Base-by-base conservation (phyloP, 1,139 yeast genomes). In the Geotrichum aggregatum region DNA sequence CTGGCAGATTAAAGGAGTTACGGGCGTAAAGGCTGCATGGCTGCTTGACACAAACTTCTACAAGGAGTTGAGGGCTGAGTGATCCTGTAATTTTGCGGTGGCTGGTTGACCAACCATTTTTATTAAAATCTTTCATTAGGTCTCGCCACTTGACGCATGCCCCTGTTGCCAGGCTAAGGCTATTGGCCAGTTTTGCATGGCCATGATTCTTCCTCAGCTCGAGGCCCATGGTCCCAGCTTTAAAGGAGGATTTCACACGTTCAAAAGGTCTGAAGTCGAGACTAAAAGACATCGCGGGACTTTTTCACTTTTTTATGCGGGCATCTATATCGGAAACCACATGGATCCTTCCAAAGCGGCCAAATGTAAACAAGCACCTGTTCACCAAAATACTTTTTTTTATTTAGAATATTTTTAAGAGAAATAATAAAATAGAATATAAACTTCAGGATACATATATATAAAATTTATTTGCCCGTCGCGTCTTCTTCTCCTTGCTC, bases 11-110 rank as follows among this genome's bases (percentile, higher is more conserved):
- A 50, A 47, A 28, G 54, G 57, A 18, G 36, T 54, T 3, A 46
- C 50, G 2, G 48, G 40, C 2, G 57, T 54, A 8, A 43, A 51
- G 31, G 45, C 50, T 21, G 44, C 45, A 21, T 54, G 54, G 57
- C 36, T 54, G 26, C 16, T 44, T 22, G 50, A 45, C 6, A 39
- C 55, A 1, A 47, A 39, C n/a, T 54, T 28, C 33, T 54, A 54
- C 31, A 52, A 52, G 24, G 55, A 52, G 30, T 13, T 46, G 24
- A 42, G 36, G 36, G 33, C 31, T 11, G 13, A 7, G 34, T 18
- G 36, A 16, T 7, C 5, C 4, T 8, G 18, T 5, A 34, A 11
- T n/a, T n/a, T 22, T 6, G n/a, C 36, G n/a, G 43, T 45, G 49
- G 49, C 49, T 35, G 49, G 49, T 35, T 19, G 26, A 22, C 22